Base-by-base conservation (phyloP, 176 grass and related monocot genomes). In the Pharus latifolius region DNA sequence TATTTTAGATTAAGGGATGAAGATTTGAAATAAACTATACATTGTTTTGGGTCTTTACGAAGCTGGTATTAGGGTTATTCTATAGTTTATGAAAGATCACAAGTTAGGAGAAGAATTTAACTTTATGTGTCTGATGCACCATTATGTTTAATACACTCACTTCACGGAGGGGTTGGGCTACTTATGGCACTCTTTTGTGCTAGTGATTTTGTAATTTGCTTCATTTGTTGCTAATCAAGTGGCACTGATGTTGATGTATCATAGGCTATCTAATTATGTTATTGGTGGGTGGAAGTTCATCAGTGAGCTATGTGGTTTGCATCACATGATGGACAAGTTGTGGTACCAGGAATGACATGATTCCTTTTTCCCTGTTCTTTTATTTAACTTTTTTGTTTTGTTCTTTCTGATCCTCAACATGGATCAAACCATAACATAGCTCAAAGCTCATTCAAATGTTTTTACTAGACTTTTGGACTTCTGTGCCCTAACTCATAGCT, bases 181-280 rank as follows among this genome's bases (percentile, higher is more conserved):
- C 58, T 33, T 46, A 11, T 45, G 35, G 2, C 1, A 7, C 33
- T 16, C 32, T 6, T 59, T 47, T 49, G 31, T 49, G 60, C 41
- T 24, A 60, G 24, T 19, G 13, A 5, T 41, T 82, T 42, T 43
- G 2, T 72, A 24, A 23, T 10, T 75, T 67, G 17, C 53, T 56
- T 44, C 34, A n/a, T n/a, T 1, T 60, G 17, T 55, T 17, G 47
- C 34, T 49, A 35, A 43, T 63, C 28, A 29, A 12, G n/a, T 82
- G 27, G 43, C 10, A 60, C 27, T 74, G 43, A 42, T n/a, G 19
- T 29, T 67, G 31, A 57, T 59, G 3, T 53, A 24, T 78, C 34
- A 27, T 56, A 59, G 56, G 12, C 58, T 49, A 34, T 70, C 55
- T 46, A 70, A 1, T 79, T 79, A 7, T 16, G 50, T 70, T 58